Evolutionary conservation across 1,284 basidiomycete species (phyloP), one percentile per base, ranked within the genome.

Genomic region (Cryptococcus jaspeensis): DNA sequence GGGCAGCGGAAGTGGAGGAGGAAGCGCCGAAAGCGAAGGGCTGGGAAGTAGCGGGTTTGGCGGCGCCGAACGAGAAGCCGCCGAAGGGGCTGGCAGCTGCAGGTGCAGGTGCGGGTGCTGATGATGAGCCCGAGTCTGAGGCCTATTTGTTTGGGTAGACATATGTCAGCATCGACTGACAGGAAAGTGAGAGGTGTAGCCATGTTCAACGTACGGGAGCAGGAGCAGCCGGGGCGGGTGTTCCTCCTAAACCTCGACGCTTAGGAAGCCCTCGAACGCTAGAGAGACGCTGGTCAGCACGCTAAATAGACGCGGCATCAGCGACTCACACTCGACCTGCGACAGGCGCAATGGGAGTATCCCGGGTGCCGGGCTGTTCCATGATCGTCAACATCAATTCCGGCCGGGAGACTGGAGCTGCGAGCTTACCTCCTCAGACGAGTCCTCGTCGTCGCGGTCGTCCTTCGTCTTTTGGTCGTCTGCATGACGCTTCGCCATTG

Each of bases 391-490:
- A 61, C 50, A 40, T 32, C 50, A 13, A 53, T 44, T 20, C 4
- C 37, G 13, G 11, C 20, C 48, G 25, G 48, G 18, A 55, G 42
- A 32, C 15, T 51, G 36, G 74, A 83, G 49, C 63, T 87, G 85
- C 75, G 79, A 80, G 84, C 78, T 45, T 63, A 79, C 43, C 80
- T 81, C 80, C 37, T 79, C 79, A 5, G n/a, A n/a, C n/a, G 79
- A 81, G 22, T 78, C 79, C 7, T 62, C 66, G 45, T 64, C 66
- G 13, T 66, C 61, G 12, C 49, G 69, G 40, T 80, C 81, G 58
- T 87, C 87, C 68, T 84, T 88, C 13, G 82, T 81, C 38, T 89
- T 70, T 66, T 92, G 87, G 59, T 80, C 83, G 49, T 89, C 88
- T 66, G 89, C 89, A 53, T 81, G 82, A 71, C 89, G 84, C 78